phyloP scores from a whole-genome alignment of 345 rosid genomes.

The Euphorbia pulcherrima region DNA sequence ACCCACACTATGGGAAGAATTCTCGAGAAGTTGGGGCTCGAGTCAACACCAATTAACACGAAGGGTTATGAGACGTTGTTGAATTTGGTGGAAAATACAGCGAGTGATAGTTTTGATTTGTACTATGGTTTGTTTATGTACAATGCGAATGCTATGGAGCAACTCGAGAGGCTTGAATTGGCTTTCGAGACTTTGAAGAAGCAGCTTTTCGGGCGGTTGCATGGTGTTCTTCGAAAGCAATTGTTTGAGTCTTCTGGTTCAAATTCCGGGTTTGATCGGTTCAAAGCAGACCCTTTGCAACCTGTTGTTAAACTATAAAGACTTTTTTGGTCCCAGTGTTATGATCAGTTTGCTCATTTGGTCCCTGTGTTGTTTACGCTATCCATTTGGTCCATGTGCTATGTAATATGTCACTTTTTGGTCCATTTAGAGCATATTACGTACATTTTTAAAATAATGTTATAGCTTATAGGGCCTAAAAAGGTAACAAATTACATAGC shows the following conservation, averaged over 20 bases:
- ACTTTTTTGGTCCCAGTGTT: too few relatives aligned
- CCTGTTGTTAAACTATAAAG: too few relatives aligned
- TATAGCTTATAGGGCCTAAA: too few relatives aligned
- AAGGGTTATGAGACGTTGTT: slow-evolving; percentile 74
- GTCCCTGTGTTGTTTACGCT: too few relatives aligned
- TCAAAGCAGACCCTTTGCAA: too few relatives aligned
- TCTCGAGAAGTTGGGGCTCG: slow-evolving; percentile 59
- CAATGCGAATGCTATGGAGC: slow-evolving; percentile 81
- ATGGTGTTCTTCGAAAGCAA: slow-evolving; percentile 48
- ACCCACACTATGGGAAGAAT: slow-evolving; percentile 76
- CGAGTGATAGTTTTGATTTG: slow-evolving; percentile 80
- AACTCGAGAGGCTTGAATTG: slow-evolving; percentile 62
- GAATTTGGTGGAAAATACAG: slow-evolving; percentile 71
- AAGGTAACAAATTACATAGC: too few relatives aligned
- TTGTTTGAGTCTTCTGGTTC: slow-evolving; percentile 32
- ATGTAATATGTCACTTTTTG: too few relatives aligned
- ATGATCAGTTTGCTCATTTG: too few relatives aligned
- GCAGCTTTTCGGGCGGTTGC: slow-evolving; percentile 63
- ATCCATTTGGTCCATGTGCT: too few relatives aligned
- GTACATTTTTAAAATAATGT: too few relatives aligned
- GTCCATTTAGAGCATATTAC: too few relatives aligned
- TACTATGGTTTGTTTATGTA: slow-evolving; percentile 73
- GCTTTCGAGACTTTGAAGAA: slow-evolving; percentile 69
- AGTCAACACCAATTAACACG: slow-evolving; percentile 59
- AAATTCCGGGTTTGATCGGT: too few relatives aligned